These are phyloP conservation scores for Penicillium sp. DNA, from an alignment of 2,329 filamentous ascomycete species.

Conservation along the genomic window DNA sequence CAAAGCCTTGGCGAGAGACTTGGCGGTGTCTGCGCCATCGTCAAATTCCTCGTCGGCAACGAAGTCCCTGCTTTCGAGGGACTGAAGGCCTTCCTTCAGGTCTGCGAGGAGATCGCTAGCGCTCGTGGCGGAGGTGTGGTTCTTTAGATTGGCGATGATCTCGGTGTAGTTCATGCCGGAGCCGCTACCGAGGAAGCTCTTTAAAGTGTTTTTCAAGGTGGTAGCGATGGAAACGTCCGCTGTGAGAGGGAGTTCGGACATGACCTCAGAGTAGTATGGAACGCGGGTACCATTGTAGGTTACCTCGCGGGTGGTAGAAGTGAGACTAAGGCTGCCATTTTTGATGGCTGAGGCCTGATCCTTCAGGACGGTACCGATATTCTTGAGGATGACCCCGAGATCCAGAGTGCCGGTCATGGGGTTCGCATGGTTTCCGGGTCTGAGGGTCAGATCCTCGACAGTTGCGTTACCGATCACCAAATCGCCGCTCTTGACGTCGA, in stretches of 20 bases:
- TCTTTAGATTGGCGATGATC: slow-evolving; percentile 9
- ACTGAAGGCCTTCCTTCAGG: background rate
- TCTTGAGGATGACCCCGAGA: slow-evolving; percentile 37
- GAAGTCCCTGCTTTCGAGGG: background rate
- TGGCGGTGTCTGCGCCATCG: background rate
- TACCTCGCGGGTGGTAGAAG: slow-evolving; percentile 29
- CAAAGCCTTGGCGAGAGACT: slow-evolving; percentile 5
- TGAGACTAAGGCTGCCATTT: slow-evolving; percentile 29
- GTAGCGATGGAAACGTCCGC: slow-evolving; percentile 29
- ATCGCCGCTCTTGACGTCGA: slow-evolving; percentile 52
- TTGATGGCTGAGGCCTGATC: slow-evolving; percentile 26
- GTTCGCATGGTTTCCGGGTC: slow-evolving; percentile 55
- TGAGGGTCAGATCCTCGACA: slow-evolving; percentile 51
- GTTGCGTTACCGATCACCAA: slow-evolving; percentile 52
- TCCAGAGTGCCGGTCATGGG: slow-evolving; percentile 52
- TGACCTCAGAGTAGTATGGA: slow-evolving; percentile 37
- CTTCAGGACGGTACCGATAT: slow-evolving; percentile 27
- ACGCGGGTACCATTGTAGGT: slow-evolving; percentile 32
- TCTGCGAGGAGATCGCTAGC: background rate
- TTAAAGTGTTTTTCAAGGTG: slow-evolving; percentile 33
- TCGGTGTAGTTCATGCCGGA: slow-evolving; percentile 16
- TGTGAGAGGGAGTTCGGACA: slow-evolving; percentile 31
- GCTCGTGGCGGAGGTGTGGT: background rate
- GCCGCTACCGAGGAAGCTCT: slow-evolving; percentile 17
- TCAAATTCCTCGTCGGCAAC: background rate